Base-by-base conservation (phyloP, 2,329 filamentous ascomycete species). In the Colletotrichum eleusines region DNA sequence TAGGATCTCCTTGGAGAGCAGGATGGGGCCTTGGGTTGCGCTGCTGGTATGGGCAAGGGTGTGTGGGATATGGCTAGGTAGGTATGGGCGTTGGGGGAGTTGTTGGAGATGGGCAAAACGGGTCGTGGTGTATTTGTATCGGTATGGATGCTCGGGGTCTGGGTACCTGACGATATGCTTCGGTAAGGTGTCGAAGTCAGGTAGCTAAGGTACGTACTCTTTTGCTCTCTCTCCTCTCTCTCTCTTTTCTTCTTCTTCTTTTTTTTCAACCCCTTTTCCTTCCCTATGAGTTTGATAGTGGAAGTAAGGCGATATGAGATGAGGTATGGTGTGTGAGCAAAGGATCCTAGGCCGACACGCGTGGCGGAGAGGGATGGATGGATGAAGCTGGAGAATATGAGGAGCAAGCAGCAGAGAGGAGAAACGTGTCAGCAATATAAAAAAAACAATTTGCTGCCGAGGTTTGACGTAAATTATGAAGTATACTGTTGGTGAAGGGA, bases 191-290 rank as follows among this genome's bases (percentile, higher is more conserved):
- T n/a, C 51, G n/a, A 46, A 42, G 44, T 20, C 65, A 63, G 28
- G 69, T 71, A 71, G 44, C 46, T 23, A n/a, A 16, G 51, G 69
- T 69, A 71, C 69, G 69, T 71, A 71, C 69, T 23, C 9, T 31
- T 51, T 42, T 18, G 20, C 14, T 20, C 18, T 42, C 40, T 44
- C 42, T 44, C 2, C 40, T 42, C 40, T 31, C 9, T 59, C 26
- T 55, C 8, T 35, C 5, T 59, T 48, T 20, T 20, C 33, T 44
- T 66, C 33, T 38, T 46, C 4, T 46, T 51, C 26, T 44, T 23
- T 28, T 11, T 57, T 12, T 53, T n/a, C 20, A n/a, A 3, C 6
- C 1, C 35, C 42, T 69, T 33, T 20, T 23, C 16, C n/a, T 20
- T 28, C 38, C 20, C 40, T 46, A 12, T 44, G 58, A 18, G 9